These are phyloP conservation scores for Diaporthe sp. DNA, from an alignment of 2,329 filamentous ascomycete genomes.

Conservation along the genomic window DNA sequence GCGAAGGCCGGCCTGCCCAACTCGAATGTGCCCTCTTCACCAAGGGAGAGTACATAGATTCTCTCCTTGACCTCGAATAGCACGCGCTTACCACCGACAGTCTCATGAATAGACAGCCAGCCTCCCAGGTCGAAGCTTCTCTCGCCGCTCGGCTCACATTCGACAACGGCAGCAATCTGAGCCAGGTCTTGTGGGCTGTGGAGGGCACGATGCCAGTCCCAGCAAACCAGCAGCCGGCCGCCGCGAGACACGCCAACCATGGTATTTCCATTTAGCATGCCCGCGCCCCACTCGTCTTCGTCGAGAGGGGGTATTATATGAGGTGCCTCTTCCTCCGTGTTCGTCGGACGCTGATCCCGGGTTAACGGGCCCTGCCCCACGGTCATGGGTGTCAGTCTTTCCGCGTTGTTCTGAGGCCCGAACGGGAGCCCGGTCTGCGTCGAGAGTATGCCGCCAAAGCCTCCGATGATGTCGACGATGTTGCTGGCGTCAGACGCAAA, in stretches of 20 bases:
- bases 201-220: slow-evolving; percentile 55
- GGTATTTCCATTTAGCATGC: slow-evolving; percentile 54
- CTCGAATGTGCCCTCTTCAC: slow-evolving; percentile 48
- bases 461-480: slow-evolving; percentile 27
- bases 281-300: slow-evolving; percentile 61
- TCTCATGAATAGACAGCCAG: slow-evolving; percentile 57
- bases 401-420: slow-evolving; percentile 39
- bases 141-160: slow-evolving; percentile 54
- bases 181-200: slow-evolving; percentile 44
- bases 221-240: slow-evolving; percentile 58
- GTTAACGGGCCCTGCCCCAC: slow-evolving; percentile 33
- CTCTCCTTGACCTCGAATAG: slow-evolving; percentile 58
- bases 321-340: not conserved
- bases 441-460: slow-evolving; percentile 10
- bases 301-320: slow-evolving; percentile 41
- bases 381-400: slow-evolving; percentile 46
- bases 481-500: slow-evolving; percentile 37
- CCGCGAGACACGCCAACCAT: slow-evolving; percentile 58
- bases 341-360: not conserved
- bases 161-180: slow-evolving; percentile 50
- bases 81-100: slow-evolving; percentile 47
- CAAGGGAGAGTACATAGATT: slow-evolving; percentile 56
- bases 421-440: slow-evolving; percentile 18
- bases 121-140: slow-evolving; percentile 59
- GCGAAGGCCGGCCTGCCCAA: slow-evolving; percentile 42